These are phyloP conservation scores for Talaromyces ruber DNA, from an alignment of 495 filamentous ascomycete species.

Conservation along the genomic window DNA sequence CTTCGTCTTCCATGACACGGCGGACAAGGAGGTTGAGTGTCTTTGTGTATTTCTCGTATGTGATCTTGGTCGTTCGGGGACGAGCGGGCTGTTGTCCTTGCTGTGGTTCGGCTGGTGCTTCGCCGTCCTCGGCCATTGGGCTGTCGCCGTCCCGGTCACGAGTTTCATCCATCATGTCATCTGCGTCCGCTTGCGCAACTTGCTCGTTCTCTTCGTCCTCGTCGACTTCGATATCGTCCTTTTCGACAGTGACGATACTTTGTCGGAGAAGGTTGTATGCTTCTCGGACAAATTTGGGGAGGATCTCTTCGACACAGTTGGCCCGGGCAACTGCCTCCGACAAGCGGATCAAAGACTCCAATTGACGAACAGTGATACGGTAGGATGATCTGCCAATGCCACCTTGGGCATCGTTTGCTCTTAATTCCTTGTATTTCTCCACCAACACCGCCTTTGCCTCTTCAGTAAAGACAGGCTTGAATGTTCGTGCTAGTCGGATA, in stretches of 20 bases:
- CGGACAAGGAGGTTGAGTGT: slow-evolving; percentile 81
- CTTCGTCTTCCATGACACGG: slow-evolving; percentile 69
- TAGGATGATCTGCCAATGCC: slow-evolving; percentile 89
- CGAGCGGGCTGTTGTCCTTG: slow-evolving; percentile 24
- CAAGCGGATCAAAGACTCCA: slow-evolving; percentile 90
- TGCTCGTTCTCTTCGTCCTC: slow-evolving; percentile 60
- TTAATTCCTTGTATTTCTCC: slow-evolving; percentile 90
- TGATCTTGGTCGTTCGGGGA: slow-evolving; percentile 71
- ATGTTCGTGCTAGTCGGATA: slow-evolving; percentile 92
- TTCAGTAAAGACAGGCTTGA: slow-evolving; percentile 84
- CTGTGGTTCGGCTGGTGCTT: slow-evolving; percentile 30
- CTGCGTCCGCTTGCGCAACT: slow-evolving; percentile 15
- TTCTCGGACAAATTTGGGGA: slow-evolving; percentile 76
- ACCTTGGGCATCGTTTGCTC: slow-evolving; percentile 89
- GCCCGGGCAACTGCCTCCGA: slow-evolving; percentile 95
- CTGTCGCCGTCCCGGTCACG: slow-evolving; percentile 60
- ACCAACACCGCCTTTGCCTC: slow-evolving; percentile 83
- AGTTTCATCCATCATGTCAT: slow-evolving; percentile 30
- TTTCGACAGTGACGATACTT: slow-evolving; percentile 95
- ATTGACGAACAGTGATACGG: slow-evolving; percentile 91
- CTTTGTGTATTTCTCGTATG: slow-evolving; percentile 87
- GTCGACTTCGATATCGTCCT: slow-evolving; percentile 95
- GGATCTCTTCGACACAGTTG: slow-evolving; percentile 91
- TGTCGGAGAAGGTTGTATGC: slow-evolving; percentile 83
- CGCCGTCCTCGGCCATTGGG: slow-evolving; percentile 52